Percentiles rank a stretch among this genome's conserved stretches.
Conservation (phyloP, 495 filamentous ascomycete genomes). For the Podospora tetraspora region DNA sequence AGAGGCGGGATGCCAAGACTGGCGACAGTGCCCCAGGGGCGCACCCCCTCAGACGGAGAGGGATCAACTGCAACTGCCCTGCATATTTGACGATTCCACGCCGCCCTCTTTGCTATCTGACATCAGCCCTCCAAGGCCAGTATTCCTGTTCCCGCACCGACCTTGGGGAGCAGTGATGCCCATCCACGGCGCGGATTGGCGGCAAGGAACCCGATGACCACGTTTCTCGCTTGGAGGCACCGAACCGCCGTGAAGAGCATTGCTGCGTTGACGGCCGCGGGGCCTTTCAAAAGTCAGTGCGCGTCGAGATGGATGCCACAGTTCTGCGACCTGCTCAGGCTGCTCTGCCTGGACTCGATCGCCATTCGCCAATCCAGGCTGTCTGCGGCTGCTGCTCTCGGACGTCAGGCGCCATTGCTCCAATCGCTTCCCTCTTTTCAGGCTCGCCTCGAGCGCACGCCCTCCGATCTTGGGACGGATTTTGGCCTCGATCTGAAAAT, state of each 20-base stretch:
- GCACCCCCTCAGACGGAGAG: too few species aligned
- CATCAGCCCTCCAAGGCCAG: slow-evolving; percentile 4
- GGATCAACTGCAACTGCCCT: too few species aligned
- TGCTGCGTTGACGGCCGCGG: slow-evolving; percentile 8
- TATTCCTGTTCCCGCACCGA: slow-evolving; percentile 12
- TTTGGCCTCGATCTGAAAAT: neutral
- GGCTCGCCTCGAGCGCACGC: slow-evolving; percentile 1
- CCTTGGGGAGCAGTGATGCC: slow-evolving; percentile 13
- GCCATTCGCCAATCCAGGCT: slow-evolving; percentile 14
- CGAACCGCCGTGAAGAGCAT: neutral
- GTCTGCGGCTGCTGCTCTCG: slow-evolving; percentile 10
- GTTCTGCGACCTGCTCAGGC: neutral
- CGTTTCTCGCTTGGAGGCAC: too few species aligned
- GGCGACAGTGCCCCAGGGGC: neutral
- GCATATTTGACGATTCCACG: slow-evolving; percentile 1
- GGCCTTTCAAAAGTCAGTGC: slow-evolving; percentile 24
- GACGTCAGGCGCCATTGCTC: slow-evolving; percentile 4
- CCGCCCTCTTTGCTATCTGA: slow-evolving; percentile 4
- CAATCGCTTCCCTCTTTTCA: neutral
- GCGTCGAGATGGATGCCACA: slow-evolving; percentile 8
- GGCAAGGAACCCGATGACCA: neutral
- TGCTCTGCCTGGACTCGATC: slow-evolving; percentile 7
- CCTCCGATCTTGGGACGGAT: slow-evolving; percentile 1
- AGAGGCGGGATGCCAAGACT: neutral
- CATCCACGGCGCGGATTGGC: neutral